phyloP scores from a whole-genome alignment of 352 stramenopile genomes.

The Phytophthora hibernalis region DNA sequence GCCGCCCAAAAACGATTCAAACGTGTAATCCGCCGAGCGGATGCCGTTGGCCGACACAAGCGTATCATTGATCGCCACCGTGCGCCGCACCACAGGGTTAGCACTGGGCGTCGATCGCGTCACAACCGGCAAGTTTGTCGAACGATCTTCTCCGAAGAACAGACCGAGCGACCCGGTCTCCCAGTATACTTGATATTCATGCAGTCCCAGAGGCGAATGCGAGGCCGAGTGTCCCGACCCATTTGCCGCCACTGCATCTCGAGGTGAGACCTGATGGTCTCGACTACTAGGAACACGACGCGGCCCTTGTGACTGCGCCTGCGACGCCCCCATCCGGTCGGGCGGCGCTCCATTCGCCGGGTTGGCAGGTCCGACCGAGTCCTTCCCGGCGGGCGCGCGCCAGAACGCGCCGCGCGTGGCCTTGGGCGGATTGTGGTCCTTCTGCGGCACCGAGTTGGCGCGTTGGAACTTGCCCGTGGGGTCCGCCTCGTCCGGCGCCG shows the following conservation, averaged over 20 bases:
- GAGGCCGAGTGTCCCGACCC: constrained; percentile 4
- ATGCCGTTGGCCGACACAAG: constrained; percentile 83
- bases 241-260: constrained; percentile 22
- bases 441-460: constrained; percentile 66
- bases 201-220: constrained; percentile 24
- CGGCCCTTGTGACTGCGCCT: constrained; percentile 7
- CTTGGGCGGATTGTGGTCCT: constrained; percentile 54
- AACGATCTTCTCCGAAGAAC: constrained; percentile 83
- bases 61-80: constrained; percentile 80
- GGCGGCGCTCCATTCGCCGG: constrained; percentile 6
- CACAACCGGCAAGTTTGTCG: constrained; percentile 78
- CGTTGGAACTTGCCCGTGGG: constrained; percentile 49
- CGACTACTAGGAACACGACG: constrained; percentile 24
- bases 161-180: constrained; percentile 81
- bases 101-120: constrained; percentile 73
- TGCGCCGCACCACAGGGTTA: constrained; percentile 72
- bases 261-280: constrained; percentile 54
- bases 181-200: constrained; percentile 84
- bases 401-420: constrained; percentile 66
- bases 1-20: constrained; percentile 83
- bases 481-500: constrained; percentile 28
- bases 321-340: constrained; percentile 20
- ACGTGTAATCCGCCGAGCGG: constrained; percentile 72
- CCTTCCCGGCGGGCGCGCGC: constrained; percentile 51
- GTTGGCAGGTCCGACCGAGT: constrained; percentile 31